Base-by-base conservation (phyloP, 2,329 filamentous ascomycete species). In the Cylindrodendrum hubeiense region DNA sequence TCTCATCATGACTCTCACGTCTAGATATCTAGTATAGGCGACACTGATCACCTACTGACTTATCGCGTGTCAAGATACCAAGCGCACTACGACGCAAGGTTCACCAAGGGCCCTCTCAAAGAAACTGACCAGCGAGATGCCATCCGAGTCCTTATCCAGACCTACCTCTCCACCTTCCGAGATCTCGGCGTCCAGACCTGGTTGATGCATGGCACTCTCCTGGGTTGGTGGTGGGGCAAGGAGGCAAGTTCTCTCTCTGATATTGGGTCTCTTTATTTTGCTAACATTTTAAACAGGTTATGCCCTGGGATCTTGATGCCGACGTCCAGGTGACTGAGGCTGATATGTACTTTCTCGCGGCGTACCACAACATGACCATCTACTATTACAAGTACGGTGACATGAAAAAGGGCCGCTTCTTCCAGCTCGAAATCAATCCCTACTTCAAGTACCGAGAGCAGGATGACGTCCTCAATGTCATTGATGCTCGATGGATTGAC, bases 151-250 rank as follows among this genome's bases (percentile, higher is more conserved):
- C 87, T 95, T 71, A 85, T 94, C 56, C 88, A 90, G 72, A 90
- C 92, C 28, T 95, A 94, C 76, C 83, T 95, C 51, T 82, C 86
- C 44, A 92, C 90, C 30, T 91, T 92, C 74, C 81, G 84, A 52
- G 85, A 88, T 39, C 83, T 93, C 30, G 86, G 88, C 2, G 78
- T 94, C 63, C 90, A 95, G 77, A 94, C 93, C 6, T 95, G 93
- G 93, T 87, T 95, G 65, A 92, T 93, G 73, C 93, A 95, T 75
- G 91, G 92, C n/a, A 92, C 91, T n/a, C 81, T 95, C 30, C 82
- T 96, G 33, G 93, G 93, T 7, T 96, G 93, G 93, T 95, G 92
- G 92, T 95, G 93, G 93, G 93, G 93, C 71, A 83, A 83, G 51
- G 82, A 81, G 76, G 80, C 79, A 75, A 74, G 71, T 67, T 21